Percentiles rank a stretch among this genome's conserved stretches.
phyloP scores from a whole-genome alignment of 371 early-diverging fungal species.

The Basidiobolus meristosporus region DNA sequence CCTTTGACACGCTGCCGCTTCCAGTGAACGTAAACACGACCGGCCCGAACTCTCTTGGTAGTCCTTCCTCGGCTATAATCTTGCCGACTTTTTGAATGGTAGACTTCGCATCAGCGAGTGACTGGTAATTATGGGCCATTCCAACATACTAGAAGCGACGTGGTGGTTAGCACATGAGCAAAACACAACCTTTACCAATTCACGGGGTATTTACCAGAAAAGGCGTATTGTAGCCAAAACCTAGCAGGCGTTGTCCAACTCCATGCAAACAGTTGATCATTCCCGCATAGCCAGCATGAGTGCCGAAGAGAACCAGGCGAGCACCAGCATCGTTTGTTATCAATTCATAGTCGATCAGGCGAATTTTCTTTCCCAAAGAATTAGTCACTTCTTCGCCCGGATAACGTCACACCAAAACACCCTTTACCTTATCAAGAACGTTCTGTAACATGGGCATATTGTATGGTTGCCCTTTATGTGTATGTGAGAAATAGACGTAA shows the following conservation, averaged over 20 bases:
- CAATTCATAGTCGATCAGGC: slow-evolving; percentile 89
- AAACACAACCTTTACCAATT: background rate
- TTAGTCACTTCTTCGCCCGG: background rate
- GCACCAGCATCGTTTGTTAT: slow-evolving; percentile 58
- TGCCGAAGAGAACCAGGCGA: slow-evolving; percentile 82
- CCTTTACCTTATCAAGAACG: slow-evolving; percentile 66
- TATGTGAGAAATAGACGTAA: slow-evolving; percentile 90
- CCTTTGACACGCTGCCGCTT: slow-evolving; percentile 84
- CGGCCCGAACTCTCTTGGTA: slow-evolving; percentile 77
- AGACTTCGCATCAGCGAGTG: slow-evolving; percentile 52
- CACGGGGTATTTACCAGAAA: slow-evolving; percentile 41
- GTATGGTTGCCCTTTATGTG: slow-evolving; percentile 86
- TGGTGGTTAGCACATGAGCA: background rate
- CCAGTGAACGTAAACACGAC: slow-evolving; percentile 84
- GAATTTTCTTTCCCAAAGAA: slow-evolving; percentile 37
- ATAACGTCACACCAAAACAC: slow-evolving; percentile 2
- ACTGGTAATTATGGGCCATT: slow-evolving; percentile 74
- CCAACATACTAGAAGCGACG: slow-evolving; percentile 28
- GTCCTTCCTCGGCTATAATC: slow-evolving; percentile 63
- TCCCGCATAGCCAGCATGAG: slow-evolving; percentile 92
- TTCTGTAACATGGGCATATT: slow-evolving; percentile 82
- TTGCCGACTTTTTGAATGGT: slow-evolving; percentile 60
- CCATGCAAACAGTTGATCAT: slow-evolving; percentile 87
- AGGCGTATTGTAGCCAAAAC: slow-evolving; percentile 80
- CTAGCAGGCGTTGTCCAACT: slow-evolving; percentile 77